Conservation (phyloP, 345 rosid genomes). For the Reutealis trisperma region DNA sequence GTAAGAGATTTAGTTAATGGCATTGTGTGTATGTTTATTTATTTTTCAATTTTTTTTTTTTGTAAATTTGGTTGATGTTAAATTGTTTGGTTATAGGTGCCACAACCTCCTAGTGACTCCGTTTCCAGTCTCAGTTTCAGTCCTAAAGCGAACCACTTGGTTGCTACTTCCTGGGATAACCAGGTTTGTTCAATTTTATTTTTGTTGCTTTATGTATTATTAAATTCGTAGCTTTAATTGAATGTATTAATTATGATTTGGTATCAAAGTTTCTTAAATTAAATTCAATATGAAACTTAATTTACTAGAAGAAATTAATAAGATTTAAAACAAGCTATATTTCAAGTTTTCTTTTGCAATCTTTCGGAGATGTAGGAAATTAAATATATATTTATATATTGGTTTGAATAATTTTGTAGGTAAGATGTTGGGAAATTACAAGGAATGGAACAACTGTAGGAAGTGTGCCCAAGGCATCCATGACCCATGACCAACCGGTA, state of each 20-base stretch:
- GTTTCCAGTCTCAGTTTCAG: constrained; percentile 90
- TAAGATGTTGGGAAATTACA: constrained; percentile 91
- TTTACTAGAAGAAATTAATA: too few species aligned
- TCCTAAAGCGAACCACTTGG: constrained; percentile 85
- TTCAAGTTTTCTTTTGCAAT: too few species aligned
- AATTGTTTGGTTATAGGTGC: constrained; percentile 49
- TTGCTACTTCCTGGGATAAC: constrained; percentile 98
- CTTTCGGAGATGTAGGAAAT: too few species aligned
- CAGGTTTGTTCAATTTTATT: constrained; percentile 54
- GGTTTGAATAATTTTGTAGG: constrained; percentile 46
- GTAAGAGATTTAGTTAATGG: neutral
- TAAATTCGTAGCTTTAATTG: neutral
- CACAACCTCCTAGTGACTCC: constrained; percentile 83
- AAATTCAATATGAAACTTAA: too few species aligned
- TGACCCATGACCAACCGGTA: constrained; percentile 95
- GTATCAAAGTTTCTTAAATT: too few species aligned
- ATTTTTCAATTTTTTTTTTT: neutral
- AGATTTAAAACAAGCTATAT: too few species aligned
- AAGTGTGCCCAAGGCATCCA: constrained; percentile 79
- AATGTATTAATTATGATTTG: neutral
- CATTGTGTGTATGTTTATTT: neutral
- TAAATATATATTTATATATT: too few species aligned
- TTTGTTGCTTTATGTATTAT: neutral
- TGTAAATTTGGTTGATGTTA: neutral
- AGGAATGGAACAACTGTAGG: constrained; percentile 53